These are phyloP conservation scores for Talaromyces nanjingensis DNA, from an alignment of 495 filamentous ascomycete genomes.

Conservation along the genomic window DNA sequence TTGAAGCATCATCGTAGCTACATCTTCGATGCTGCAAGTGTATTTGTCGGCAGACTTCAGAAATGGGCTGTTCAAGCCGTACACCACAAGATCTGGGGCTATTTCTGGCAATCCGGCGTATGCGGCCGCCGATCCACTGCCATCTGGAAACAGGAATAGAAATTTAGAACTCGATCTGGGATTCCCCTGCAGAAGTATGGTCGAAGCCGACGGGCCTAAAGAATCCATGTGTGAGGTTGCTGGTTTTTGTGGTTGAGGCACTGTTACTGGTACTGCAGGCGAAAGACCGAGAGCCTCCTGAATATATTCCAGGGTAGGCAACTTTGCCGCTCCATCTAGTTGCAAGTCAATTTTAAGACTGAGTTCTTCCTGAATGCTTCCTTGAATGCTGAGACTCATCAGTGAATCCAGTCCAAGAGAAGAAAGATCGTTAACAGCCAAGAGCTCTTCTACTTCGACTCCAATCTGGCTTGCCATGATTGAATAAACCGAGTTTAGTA, in stretches of 20 bases:
- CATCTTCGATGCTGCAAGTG: neutral
- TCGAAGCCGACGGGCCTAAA: neutral
- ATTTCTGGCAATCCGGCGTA: neutral
- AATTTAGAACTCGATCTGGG: constrained; percentile 32
- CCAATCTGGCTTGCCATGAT: constrained; percentile 43
- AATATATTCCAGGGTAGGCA: neutral
- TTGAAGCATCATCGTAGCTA: neutral
- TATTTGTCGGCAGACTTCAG: constrained; percentile 1
- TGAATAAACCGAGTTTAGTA: constrained; percentile 58
- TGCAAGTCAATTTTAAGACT: constrained; percentile 20
- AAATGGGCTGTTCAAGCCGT: constrained; percentile 7
- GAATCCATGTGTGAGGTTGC: constrained; percentile 22
- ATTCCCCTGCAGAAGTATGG: constrained; percentile 11
- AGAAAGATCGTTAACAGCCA: constrained; percentile 24
- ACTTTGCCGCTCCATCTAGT: neutral
- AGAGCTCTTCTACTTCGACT: constrained; percentile 30
- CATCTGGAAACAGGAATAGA: constrained; percentile 46
- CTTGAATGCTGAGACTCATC: constrained; percentile 32
- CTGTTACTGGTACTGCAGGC: neutral
- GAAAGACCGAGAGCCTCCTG: neutral
- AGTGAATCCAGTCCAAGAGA: constrained; percentile 46
- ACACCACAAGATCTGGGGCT: neutral
- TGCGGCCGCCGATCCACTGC: constrained; percentile 41
- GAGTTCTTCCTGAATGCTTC: constrained; percentile 29
- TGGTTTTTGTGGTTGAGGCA: constrained; percentile 39